Evolutionary conservation across 1,284 basidiomycete species (phyloP).

Genomic region (Leccinum pachyderme): DNA sequence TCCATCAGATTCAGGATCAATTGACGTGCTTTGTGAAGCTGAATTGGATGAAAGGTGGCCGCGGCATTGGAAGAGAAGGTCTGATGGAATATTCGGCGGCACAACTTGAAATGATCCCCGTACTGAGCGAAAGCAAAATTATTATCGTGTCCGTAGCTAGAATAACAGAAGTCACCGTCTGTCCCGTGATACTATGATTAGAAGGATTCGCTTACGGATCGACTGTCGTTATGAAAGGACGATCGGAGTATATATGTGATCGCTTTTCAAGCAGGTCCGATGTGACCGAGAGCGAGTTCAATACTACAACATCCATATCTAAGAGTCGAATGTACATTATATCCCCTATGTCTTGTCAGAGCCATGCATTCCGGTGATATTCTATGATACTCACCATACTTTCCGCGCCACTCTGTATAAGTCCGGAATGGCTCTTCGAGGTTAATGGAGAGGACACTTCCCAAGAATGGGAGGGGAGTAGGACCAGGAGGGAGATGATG

Average conservation of each 20-base stretch:
- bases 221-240: constrained; percentile 19
- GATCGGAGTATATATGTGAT: constrained; percentile 22
- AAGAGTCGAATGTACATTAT: constrained; percentile 21
- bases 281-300: constrained; percentile 15
- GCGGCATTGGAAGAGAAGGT: constrained; percentile 3
- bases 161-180: neutral
- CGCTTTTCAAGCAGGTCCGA: constrained; percentile 23
- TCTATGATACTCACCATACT: constrained; percentile 16
- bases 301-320: constrained; percentile 19
- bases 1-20: constrained; percentile 17
- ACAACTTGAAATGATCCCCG: constrained; percentile 17
- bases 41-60: constrained; percentile 8
- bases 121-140: constrained; percentile 15
- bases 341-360: constrained; percentile 16
- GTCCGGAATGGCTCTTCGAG: neutral
- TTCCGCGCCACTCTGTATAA: neutral
- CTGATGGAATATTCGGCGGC: constrained; percentile 18
- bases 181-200: neutral
- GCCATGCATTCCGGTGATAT: neutral
- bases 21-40: constrained; percentile 20
- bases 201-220: constrained; percentile 12
- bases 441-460: neutral
- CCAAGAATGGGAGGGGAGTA: neutral
- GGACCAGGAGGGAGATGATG: neutral
- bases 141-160: constrained; percentile 18